Base-by-base conservation (phyloP, 2,329 filamentous ascomycete genomes). In the Fusarium sp. region DNA sequence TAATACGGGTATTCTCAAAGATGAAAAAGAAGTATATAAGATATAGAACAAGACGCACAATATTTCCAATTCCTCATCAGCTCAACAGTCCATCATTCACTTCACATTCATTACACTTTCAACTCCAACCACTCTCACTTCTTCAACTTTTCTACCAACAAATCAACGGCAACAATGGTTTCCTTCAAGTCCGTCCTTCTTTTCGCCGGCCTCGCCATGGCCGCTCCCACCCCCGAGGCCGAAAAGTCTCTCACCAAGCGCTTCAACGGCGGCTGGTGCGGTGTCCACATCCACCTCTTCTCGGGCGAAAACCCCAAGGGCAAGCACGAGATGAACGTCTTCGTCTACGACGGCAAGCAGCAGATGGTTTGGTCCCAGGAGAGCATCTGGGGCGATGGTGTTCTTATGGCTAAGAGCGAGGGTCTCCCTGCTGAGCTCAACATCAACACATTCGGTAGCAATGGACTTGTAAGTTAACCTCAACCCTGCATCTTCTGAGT, bases 191-290 rank as follows among this genome's bases (percentile, higher is more conserved):
- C 24, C 12, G 3, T 49, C 11, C 44, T 57, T n/a, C 30, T 57
- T 11, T 30, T 57, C 20, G 2, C 44, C 18, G 44, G 44, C n/a
- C 24, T 57, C 6, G 42, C 32, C 12, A 41, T 49, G 29, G 54
- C 54, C 11, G 54, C 54, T 29, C 54, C 54, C 16, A 49, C 54
- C 6, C 42, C 44, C 5, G 44, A 57, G 1, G 12, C 18, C 8
- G 44, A 57, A 9, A 57, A 57, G 11, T 18, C 45, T 8, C 25
- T 57, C 14, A 41, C 44, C 30, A 57, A 57, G 14, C 54, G 54
- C 14, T 57, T 57, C 24, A 57, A 57, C 12, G 42, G 42, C 8
- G 54, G 54, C 6, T 57, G 54, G 54, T 57, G 54, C n/a, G 54
- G 54, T 40, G 54, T 57, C 4, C 54, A 57, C n/a, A 49, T 57